Conservation (phyloP, 306 rosid genomes). For the Begonia peltatifolia region DNA sequence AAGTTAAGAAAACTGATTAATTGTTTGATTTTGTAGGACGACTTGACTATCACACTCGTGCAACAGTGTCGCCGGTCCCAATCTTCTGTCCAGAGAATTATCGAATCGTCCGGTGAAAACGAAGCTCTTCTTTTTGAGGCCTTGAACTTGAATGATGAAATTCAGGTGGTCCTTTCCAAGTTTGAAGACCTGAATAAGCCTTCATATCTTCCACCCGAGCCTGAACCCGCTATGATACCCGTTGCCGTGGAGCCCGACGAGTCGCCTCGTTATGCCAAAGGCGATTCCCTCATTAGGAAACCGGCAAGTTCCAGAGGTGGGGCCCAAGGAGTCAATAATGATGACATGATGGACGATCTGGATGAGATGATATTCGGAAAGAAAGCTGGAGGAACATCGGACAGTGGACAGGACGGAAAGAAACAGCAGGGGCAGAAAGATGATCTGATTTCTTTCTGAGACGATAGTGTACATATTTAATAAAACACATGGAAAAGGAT, state of each 20-base stretch:
- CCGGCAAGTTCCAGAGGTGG: constrained; percentile 48
- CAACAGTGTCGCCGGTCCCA: constrained; percentile 78
- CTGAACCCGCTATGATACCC: constrained; percentile 96
- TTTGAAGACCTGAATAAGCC: constrained; percentile 61
- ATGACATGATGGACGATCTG: constrained; percentile 97
- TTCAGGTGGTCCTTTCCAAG: constrained; percentile 70
- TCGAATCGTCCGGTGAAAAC: constrained; percentile 75
- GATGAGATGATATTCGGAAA: constrained; percentile 98
- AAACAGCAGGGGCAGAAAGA: constrained; percentile 59
- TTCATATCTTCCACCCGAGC: constrained; percentile 28
- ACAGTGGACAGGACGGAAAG: constrained; percentile 44
- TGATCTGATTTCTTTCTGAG: constrained; percentile 74
- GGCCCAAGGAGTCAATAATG: constrained; percentile 50
- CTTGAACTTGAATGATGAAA: constrained; percentile 84
- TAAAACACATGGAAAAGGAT: no score
- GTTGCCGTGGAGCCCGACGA: constrained; percentile 93
- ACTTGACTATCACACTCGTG: constrained; percentile 76
- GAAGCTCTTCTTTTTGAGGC: constrained; percentile 97
- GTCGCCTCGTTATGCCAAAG: constrained; percentile 47
- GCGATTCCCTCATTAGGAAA: constrained; percentile 64
- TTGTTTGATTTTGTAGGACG: constrained; percentile 40
- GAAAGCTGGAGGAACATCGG: constrained; percentile 47
- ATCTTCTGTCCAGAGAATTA: constrained; percentile 46
- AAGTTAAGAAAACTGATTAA: no score
- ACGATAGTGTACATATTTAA: constrained; percentile 2